phyloP scores from a whole-genome alignment of 2,329 filamentous ascomycete species.

The Calonectria ilicicola region DNA sequence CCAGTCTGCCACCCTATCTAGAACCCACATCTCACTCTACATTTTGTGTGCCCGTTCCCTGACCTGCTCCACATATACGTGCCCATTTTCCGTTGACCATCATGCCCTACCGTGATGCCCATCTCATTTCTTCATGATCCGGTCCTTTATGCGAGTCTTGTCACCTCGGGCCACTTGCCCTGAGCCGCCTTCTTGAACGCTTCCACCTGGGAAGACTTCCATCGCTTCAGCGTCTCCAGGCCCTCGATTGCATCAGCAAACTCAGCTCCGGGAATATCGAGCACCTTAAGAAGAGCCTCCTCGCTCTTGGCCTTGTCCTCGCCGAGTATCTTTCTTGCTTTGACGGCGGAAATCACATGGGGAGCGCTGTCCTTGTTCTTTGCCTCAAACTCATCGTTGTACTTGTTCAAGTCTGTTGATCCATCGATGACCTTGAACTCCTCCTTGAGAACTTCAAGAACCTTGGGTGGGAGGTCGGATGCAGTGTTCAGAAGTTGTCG shows the following conservation, averaged over 20 bases:
- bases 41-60: not conserved
- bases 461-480: constrained; percentile 71
- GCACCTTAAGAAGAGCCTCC: constrained; percentile 70
- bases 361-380: constrained; percentile 71
- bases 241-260: constrained; percentile 67
- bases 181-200: constrained; percentile 62
- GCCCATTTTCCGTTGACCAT: not conserved
- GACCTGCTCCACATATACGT: not conserved
- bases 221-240: constrained; percentile 57
- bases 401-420: constrained; percentile 68
- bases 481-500: constrained; percentile 69
- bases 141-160: constrained; percentile 52
- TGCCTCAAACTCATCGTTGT: constrained; percentile 75
- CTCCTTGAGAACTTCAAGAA: constrained; percentile 76
- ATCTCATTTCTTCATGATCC: constrained; percentile 2
- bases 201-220: constrained; percentile 62
- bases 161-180: constrained; percentile 64
- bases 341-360: constrained; percentile 74
- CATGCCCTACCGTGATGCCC: not conserved
- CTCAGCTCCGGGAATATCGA: constrained; percentile 63
- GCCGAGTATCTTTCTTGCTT: constrained; percentile 69
- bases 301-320: constrained; percentile 68
- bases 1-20: constrained; percentile 35
- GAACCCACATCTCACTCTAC: constrained; percentile 20
- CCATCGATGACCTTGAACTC: constrained; percentile 73